Evolutionary conservation across 164 flowering plant genomes (phyloP).

Genomic region (Stephania japonica): DNA sequence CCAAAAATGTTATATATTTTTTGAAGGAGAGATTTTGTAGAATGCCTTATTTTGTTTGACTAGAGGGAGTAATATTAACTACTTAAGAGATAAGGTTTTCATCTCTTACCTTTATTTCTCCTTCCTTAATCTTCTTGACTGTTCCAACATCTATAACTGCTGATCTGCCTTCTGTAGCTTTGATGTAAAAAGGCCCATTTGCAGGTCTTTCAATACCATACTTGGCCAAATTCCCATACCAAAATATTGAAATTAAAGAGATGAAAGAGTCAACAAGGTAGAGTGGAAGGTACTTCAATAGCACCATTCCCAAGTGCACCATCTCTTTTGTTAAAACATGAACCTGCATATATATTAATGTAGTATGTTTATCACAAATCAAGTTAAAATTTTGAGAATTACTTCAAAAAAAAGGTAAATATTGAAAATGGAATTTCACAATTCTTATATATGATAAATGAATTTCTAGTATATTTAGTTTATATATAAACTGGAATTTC

Average conservation of each 20-base stretch:
- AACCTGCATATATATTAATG: constrained; percentile 15
- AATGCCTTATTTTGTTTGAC: too few species aligned
- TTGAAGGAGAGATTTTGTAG: too few species aligned
- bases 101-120: constrained; percentile 27
- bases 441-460: too few species aligned
- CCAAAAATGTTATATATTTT: too few species aligned
- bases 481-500: too few species aligned
- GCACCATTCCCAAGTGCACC: constrained; percentile 29
- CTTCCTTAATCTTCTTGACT: constrained; percentile 20
- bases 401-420: too few species aligned
- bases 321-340: constrained; percentile 34
- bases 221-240: constrained; percentile 24
- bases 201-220: constrained; percentile 31
- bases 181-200: constrained; percentile 31
- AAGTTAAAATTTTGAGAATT: too few species aligned
- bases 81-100: too few species aligned
- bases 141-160: constrained; percentile 47
- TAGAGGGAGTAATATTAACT: too few species aligned
- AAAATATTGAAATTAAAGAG: neutral
- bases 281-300: constrained; percentile 22
- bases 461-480: too few species aligned
- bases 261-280: constrained; percentile 22
- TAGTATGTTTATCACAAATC: too few species aligned
- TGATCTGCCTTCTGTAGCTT: constrained; percentile 25
- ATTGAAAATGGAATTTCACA: too few species aligned